Base-by-base conservation (phyloP, 106 monocot species). In the Posidonia australis region DNA sequence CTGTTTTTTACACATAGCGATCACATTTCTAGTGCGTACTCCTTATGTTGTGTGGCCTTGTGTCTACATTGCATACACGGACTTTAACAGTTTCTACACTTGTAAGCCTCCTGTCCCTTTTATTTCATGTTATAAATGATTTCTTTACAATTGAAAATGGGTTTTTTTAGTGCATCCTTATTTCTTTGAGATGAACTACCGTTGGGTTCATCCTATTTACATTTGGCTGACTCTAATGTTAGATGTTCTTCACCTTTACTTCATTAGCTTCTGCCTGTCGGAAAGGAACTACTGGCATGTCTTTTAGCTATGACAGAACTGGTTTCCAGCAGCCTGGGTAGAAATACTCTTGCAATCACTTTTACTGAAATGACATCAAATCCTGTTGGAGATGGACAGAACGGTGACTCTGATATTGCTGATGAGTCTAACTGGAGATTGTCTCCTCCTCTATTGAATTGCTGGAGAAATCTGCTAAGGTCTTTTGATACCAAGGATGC, bases 251-350 rank as follows among this genome's bases (percentile, higher is more conserved):
- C 14, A 16, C 10, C 31, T 29, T 63, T 48, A 23, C 10, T 18
- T 66, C 66, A 7, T 51, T 76, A 98, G 98, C 80, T 75, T 62
- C 70, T 98, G 42, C 87, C 87, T 19, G 77, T 85, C 77, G 98
- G 87, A 60, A 78, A 67, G 44, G 98, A 98, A 58, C 65, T 98
- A 53, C 67, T 91, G 67, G 78, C 80, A 59, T 98, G 87, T 78
- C 67, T 91, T 41, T n/a, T 76, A 25, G 47, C 77, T 25, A 81
- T 91, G 11, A 85, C 83, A 74, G 91, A 85, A 58, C 46, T 90
- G 18, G 43, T 66, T 70, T 81, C 63, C 10, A 77, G 76, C 51
- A 26, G 19, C 69, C 55, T 74, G 23, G 82, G 87, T 14, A 85
- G 81, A 79, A 70, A 62, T 54, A 62, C 73, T 32, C 69, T 91